Evolutionary conservation across 176 grass and related monocot species (phyloP).

Genomic region (Otatea glauca): DNA sequence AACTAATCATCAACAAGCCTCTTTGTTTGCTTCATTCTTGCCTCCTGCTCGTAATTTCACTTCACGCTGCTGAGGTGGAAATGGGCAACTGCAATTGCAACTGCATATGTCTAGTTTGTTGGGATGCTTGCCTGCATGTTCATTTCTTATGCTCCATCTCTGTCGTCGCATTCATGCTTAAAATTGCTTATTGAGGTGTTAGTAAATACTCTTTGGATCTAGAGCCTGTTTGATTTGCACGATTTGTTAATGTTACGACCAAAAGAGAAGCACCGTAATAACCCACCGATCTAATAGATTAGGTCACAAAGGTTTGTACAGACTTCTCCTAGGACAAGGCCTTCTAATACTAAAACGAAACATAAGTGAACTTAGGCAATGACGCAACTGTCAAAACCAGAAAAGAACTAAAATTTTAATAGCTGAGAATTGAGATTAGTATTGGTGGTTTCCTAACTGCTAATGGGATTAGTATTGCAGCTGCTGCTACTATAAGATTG

Average conservation of each 20-base stretch:
- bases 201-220: not conserved
- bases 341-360: not conserved
- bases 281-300: not conserved
- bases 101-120: not conserved
- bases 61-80: not conserved
- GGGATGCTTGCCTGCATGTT: not conserved
- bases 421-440: not conserved
- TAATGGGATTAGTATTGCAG: conserved; percentile 4
- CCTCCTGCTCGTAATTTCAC: not conserved
- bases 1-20: not conserved
- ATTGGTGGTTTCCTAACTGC: not conserved
- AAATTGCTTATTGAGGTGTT: not conserved
- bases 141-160: not conserved
- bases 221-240: not conserved
- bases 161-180: not conserved
- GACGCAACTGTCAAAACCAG: not conserved
- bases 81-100: not conserved
- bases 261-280: not conserved
- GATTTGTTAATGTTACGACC: not conserved
- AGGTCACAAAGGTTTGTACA: not conserved
- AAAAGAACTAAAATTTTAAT: not conserved
- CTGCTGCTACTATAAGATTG: conserved; percentile 3
- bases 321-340: not conserved
- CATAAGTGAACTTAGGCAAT: not conserved
- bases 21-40: not conserved